Evolutionary conservation across 306 rosid genomes (phyloP), one percentile per base, ranked within the genome.

Genomic region (Cicer arietinum): DNA sequence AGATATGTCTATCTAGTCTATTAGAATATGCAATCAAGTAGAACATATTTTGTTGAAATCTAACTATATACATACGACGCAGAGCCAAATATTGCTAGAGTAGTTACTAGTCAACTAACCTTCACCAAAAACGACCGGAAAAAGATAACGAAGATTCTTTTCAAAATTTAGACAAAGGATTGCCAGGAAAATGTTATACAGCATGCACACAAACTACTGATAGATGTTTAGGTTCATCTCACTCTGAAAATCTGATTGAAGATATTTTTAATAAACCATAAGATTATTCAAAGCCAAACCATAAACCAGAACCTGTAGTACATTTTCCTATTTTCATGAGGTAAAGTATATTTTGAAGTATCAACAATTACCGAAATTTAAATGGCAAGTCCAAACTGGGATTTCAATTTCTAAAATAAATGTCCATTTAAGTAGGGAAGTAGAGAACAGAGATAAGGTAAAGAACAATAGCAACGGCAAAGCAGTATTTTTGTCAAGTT

Each of bases 401-500:
- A 52, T 69, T 44, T 62, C 52, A 22, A 22, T 47, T 69, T 74
- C 60, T 39, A 76, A 68, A 39, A 68, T 48, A 43, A 42, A 65
- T 50, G 46, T 62, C 67, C 48, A 72, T 47, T 61, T 69, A 42
- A 84, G 56, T 61, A 42, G 72, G 44, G 72, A 47, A 45, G n/a
- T 46, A 12, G 16, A 3, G 59, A 52, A 42, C 70, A 69, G 10
- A 48, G 41, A 72, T 39, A 69, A 7, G 7, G n/a, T 50, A 37
- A 18, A 75, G 70, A 78, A 75, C 68, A 80, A 57, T 69, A 80
- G 16, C 41, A 57, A 70, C 8, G 51, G 42, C 22, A 7, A 52
- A 44, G 48, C 71, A 73, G 73, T 66, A 64, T 17, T 58, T 13
- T 67, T 53, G 53, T 63, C 71, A 10, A 81, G 56, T 47, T 82